Conservation (phyloP, 495 filamentous ascomycete genomes). For the Aspergillus sparsus region DNA sequence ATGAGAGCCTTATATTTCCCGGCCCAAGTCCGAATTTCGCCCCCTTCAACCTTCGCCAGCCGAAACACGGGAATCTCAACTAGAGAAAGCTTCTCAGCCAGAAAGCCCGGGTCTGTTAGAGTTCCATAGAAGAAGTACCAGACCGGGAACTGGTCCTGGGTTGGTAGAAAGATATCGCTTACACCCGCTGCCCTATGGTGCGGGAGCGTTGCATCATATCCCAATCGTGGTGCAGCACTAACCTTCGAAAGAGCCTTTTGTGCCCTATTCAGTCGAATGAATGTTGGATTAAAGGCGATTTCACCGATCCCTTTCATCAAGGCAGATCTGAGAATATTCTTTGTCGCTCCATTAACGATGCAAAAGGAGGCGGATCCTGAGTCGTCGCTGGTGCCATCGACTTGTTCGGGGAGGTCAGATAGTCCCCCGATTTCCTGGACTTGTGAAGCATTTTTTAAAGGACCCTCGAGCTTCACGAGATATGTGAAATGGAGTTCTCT, state of each 20-base stretch:
- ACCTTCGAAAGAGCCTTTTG: constrained; percentile 35
- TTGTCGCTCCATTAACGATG: not conserved
- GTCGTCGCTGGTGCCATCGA: not conserved
- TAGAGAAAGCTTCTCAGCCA: constrained; percentile 25
- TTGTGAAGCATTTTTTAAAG: not conserved
- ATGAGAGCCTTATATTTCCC: constrained; percentile 45
- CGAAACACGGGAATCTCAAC: constrained; percentile 10
- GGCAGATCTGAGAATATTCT: not conserved
- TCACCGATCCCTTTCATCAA: not conserved
- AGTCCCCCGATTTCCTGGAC: not conserved
- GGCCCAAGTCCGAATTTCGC: constrained; percentile 35
- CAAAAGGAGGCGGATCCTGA: not conserved
- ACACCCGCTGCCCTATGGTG: constrained; percentile 18
- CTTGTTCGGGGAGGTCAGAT: not conserved
- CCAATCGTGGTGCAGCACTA: constrained; percentile 35
- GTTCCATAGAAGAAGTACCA: constrained; percentile 48
- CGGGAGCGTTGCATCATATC: constrained; percentile 40
- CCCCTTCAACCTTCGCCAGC: constrained; percentile 29
- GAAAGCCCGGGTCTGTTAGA: constrained; percentile 28
- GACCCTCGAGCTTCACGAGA: constrained; percentile 13
- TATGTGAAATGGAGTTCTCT: not conserved
- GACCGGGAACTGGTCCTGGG: constrained; percentile 42
- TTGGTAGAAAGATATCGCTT: constrained; percentile 1
- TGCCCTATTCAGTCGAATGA: constrained; percentile 34
- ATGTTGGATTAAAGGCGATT: constrained; percentile 19